Evolutionary conservation across 2,329 filamentous ascomycete genomes (phyloP).

Genomic region (Allantophomopsis cytisporea): DNA sequence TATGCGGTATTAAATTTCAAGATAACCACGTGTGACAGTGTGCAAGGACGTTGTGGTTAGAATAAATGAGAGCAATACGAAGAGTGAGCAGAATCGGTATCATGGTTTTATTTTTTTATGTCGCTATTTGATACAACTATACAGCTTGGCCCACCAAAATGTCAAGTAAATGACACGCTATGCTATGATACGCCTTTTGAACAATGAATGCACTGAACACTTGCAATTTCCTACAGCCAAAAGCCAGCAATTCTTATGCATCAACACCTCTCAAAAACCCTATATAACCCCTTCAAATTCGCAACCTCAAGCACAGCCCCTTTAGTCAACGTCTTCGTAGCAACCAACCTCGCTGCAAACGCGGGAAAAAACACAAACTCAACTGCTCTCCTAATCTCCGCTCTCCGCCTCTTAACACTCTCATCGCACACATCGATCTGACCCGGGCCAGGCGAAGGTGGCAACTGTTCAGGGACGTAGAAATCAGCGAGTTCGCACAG

Average conservation of each 20-base stretch:
- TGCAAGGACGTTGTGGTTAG: too few species aligned
- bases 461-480: slow-evolving; percentile 79
- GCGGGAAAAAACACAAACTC: slow-evolving; percentile 87
- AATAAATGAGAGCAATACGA: too few species aligned
- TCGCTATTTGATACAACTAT: too few species aligned
- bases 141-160: too few species aligned
- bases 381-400: slow-evolving; percentile 59
- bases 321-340: slow-evolving; percentile 63
- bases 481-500: slow-evolving; percentile 78
- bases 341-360: slow-evolving; percentile 70
- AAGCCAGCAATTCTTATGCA: not conserved
- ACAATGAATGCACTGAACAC: too few species aligned
- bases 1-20: too few species aligned
- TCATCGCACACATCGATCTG: slow-evolving; percentile 26
- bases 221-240: too few species aligned
- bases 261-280: slow-evolving; percentile 90
- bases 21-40: too few species aligned
- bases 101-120: too few species aligned
- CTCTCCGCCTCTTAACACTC: slow-evolving; percentile 41
- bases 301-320: slow-evolving; percentile 73
- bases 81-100: too few species aligned
- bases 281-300: slow-evolving; percentile 82
- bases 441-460: slow-evolving; percentile 28
- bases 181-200: too few species aligned
- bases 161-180: too few species aligned